These are phyloP conservation scores for Globisporangium nunn DNA, from an alignment of 352 stramenopile species.

Conservation along the genomic window DNA sequence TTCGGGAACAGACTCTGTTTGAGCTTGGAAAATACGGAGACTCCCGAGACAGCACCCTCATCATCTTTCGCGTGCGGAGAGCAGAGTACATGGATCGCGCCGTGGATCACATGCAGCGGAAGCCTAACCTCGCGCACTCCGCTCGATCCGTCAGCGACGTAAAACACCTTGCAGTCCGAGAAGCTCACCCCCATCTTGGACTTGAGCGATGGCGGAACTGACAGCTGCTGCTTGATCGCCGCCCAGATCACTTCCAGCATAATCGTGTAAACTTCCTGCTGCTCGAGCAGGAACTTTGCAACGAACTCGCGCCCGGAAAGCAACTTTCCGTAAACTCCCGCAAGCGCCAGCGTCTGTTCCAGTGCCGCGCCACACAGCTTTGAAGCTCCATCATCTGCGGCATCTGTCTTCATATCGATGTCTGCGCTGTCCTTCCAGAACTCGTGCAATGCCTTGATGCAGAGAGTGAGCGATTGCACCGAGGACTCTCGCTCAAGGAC, in stretches of 20 bases:
- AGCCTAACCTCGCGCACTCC: constrained; percentile 76
- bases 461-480: constrained; percentile 51
- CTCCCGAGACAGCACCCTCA: constrained; percentile 1
- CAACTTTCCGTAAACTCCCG: constrained; percentile 58
- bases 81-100: constrained; percentile 58
- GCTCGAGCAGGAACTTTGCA: constrained; percentile 46
- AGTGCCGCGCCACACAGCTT: constrained; percentile 29
- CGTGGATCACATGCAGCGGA: constrained; percentile 57
- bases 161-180: constrained; percentile 77
- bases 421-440: constrained; percentile 44
- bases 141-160: constrained; percentile 53
- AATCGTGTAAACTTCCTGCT: constrained; percentile 49
- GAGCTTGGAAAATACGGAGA: constrained; percentile 27
- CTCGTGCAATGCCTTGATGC: constrained; percentile 55
- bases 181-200: constrained; percentile 44
- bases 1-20: constrained; percentile 63
- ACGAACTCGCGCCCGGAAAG: constrained; percentile 64
- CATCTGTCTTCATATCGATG: constrained; percentile 1
- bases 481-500: constrained; percentile 70
- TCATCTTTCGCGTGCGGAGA: constrained; percentile 35
- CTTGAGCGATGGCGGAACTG: constrained; percentile 44
- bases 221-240: constrained; percentile 58
- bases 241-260: constrained; percentile 66
- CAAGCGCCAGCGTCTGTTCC: constrained; percentile 54
- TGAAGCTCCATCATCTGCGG: neutral